These are phyloP conservation scores for Phalaenopsis equestris DNA, from an alignment of 106 monocot species.

Conservation along the genomic window DNA sequence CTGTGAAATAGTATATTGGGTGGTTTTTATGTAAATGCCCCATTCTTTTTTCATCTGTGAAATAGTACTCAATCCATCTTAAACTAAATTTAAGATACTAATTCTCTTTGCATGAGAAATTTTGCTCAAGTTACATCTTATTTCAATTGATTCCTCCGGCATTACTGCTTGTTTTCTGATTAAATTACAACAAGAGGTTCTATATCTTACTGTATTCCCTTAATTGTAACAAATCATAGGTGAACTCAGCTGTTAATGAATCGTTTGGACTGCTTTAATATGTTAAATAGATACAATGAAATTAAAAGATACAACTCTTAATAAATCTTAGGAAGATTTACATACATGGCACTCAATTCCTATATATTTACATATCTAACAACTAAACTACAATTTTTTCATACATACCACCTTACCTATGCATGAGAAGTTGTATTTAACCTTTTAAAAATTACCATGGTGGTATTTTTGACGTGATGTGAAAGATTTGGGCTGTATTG, in stretches of 20 bases:
- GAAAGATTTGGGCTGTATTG: neutral
- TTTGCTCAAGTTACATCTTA: neutral
- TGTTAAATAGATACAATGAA: neutral
- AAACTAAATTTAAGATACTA: neutral
- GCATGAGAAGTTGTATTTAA: too few relatives aligned
- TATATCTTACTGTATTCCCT: neutral
- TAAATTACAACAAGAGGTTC: neutral
- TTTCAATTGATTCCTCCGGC: neutral
- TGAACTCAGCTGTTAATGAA: neutral
- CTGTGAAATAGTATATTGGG: neutral
- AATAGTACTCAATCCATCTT: neutral
- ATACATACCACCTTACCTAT: too few relatives aligned
- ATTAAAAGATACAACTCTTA: neutral
- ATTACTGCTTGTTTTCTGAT: neutral
- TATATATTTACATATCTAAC: too few relatives aligned
- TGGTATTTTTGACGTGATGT: too few relatives aligned
- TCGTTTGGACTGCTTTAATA: neutral
- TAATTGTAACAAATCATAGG: neutral
- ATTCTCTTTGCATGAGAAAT: neutral
- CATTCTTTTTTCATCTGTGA: neutral
- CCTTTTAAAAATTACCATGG: too few relatives aligned
- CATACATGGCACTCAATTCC: too few relatives aligned
- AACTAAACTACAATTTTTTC: too few relatives aligned
- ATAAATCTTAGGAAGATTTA: neutral
- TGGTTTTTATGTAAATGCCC: too few relatives aligned